Percentiles rank a stretch among this genome's conserved stretches.
These are phyloP conservation scores for Cucurbita pepo DNA, from an alignment of 306 rosid species.

Conservation along the genomic window DNA sequence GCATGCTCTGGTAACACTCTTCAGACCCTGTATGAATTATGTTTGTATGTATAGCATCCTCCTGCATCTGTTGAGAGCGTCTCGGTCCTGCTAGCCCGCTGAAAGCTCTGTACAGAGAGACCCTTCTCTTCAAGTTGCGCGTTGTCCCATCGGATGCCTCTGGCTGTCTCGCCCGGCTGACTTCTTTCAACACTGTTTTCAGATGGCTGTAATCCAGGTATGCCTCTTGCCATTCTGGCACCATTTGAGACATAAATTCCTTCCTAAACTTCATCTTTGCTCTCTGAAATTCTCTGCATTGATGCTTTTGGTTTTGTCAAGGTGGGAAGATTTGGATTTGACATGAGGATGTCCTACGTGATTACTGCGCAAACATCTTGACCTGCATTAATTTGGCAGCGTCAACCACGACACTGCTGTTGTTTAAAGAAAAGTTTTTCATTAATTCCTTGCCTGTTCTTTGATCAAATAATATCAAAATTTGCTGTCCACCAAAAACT, in stretches of 20 bases:
- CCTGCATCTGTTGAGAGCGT: conserved; percentile 15
- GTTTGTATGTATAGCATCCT: conserved; percentile 24
- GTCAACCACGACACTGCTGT: too few species aligned
- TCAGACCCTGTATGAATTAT: conserved; percentile 19
- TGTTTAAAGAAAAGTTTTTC: too few species aligned
- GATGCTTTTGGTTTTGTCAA: not conserved
- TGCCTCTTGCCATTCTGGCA: conserved; percentile 69
- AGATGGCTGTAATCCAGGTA: conserved; percentile 53
- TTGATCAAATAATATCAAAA: not conserved
- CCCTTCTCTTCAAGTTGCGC: conserved; percentile 24
- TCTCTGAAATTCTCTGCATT: not conserved
- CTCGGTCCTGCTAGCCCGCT: conserved; percentile 36
- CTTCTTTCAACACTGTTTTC: conserved; percentile 31
- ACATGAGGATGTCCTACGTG: not conserved
- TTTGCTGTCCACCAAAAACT: too few species aligned
- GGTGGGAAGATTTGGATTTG: not conserved
- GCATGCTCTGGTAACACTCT: conserved; percentile 25
- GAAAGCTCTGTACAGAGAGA: conserved; percentile 47
- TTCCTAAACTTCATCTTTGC: conserved; percentile 65
- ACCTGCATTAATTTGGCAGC: too few species aligned
- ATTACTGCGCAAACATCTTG: not conserved
- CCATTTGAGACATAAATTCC: conserved; percentile 51
- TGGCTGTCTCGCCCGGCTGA: conserved; percentile 7
- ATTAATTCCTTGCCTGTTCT: not conserved
- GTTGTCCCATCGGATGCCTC: not conserved